Percentiles rank a stretch among this genome's conserved stretches.
Evolutionary conservation across 139 green algal species (phyloP).

Genomic region (Picochlorum sp.): DNA sequence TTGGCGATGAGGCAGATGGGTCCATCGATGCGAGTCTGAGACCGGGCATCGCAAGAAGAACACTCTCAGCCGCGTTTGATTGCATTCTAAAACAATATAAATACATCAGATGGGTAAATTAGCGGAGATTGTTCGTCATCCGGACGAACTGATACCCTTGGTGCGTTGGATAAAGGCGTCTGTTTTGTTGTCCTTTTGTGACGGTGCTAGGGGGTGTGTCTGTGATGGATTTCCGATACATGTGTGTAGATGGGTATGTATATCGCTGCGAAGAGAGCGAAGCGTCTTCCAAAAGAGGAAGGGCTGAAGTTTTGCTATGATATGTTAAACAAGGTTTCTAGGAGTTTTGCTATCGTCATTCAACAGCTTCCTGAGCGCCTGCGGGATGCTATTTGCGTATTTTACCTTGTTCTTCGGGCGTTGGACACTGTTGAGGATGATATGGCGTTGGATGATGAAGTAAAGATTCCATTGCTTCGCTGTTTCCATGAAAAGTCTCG

Average conservation of each 20-base stretch:
- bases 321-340: constrained; percentile 89
- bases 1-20: too few relatives aligned
- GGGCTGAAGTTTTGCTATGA: constrained; percentile 88
- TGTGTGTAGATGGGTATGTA: constrained; percentile 51
- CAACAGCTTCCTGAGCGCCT: constrained; percentile 82
- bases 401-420: constrained; percentile 84
- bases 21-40: too few relatives aligned
- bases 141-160: constrained; percentile 64
- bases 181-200: neutral
- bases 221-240: neutral
- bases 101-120: constrained; percentile 32
- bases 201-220: neutral
- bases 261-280: constrained; percentile 36
- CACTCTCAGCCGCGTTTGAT: neutral
- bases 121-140: constrained; percentile 52
- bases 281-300: constrained; percentile 61
- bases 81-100: neutral
- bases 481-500: constrained; percentile 69
- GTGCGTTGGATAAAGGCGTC: constrained; percentile 24
- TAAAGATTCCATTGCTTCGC: constrained; percentile 75
- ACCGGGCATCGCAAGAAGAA: neutral
- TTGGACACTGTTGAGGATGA: constrained; percentile 96
- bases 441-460: constrained; percentile 70
- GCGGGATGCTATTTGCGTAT: constrained; percentile 76
- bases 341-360: constrained; percentile 93